These are phyloP conservation scores for Annona squamosa DNA, from an alignment of 164 flowering plant genomes.

Conservation along the genomic window DNA sequence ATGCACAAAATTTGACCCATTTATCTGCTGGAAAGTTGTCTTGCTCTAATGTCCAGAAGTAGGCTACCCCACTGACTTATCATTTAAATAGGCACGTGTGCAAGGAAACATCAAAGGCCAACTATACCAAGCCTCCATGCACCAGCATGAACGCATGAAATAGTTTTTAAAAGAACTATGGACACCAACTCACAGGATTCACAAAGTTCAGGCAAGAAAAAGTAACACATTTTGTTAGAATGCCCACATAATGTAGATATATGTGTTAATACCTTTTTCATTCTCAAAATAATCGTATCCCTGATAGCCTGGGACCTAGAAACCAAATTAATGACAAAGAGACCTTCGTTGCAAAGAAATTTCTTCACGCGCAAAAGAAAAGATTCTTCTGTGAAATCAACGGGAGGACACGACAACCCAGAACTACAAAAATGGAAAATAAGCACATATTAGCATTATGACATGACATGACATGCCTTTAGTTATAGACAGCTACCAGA, in stretches of 20 bases:
- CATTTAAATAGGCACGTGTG: too few species aligned
- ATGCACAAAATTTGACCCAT: not conserved
- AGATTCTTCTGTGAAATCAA: constrained; percentile 69
- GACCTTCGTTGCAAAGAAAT: constrained; percentile 62
- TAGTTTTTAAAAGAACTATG: too few species aligned
- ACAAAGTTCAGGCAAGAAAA: too few species aligned
- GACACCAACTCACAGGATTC: too few species aligned
- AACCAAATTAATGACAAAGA: constrained; percentile 76
- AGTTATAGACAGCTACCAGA: not conserved
- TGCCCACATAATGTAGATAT: not conserved
- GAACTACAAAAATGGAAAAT: constrained; percentile 43
- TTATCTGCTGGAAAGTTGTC: not conserved
- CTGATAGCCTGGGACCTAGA: constrained; percentile 65
- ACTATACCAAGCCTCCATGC: too few species aligned
- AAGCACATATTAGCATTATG: not conserved
- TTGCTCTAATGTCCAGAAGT: too few species aligned
- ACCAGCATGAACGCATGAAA: too few species aligned
- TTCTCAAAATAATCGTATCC: constrained; percentile 54
- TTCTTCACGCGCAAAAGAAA: constrained; percentile 59
- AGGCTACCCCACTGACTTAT: too few species aligned
- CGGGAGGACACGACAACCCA: constrained; percentile 86
- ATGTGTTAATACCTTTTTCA: constrained; percentile 44
- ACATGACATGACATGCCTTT: not conserved
- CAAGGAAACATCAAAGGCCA: too few species aligned
- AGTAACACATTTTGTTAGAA: too few species aligned